Conservation (phyloP, 805 yeast species). For the Saccharomycopsis synnaedendra region DNA sequence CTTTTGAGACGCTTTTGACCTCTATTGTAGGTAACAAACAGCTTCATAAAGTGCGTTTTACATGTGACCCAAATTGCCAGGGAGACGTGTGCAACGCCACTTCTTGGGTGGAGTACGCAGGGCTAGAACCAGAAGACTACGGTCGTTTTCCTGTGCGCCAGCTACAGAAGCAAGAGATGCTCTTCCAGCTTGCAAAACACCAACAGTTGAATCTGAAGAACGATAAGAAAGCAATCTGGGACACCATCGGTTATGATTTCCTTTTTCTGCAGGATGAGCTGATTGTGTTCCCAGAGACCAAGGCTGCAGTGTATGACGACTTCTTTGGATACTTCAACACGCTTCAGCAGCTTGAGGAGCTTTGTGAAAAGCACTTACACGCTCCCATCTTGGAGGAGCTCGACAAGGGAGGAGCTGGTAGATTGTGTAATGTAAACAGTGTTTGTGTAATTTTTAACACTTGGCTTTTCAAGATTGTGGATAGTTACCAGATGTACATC, state of each 20-base stretch:
- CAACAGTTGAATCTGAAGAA: conserved; percentile 9
- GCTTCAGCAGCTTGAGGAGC: conserved; percentile 13
- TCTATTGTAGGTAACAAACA: conserved; percentile 11
- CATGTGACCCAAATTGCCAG: conserved; percentile 1
- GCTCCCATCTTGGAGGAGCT: conserved; percentile 12
- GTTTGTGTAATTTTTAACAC: conserved; percentile 15
- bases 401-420: conserved; percentile 2
- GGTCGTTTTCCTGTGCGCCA: conserved; percentile 3
- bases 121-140: conserved; percentile 5
- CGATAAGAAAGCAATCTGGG: conserved; percentile 16
- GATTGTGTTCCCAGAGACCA: conserved; percentile 16
- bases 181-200: conserved; percentile 13
- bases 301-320: conserved; percentile 16
- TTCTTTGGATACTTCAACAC: conserved; percentile 16
- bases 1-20: conserved; percentile 7
- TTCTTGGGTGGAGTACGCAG: conserved; percentile 14
- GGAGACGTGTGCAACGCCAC: conserved; percentile 6
- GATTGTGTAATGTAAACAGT: conserved; percentile 12
- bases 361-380: conserved; percentile 13
- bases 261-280: conserved; percentile 10
- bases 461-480: conserved; percentile 16
- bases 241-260: conserved; percentile 16
- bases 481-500: conserved; percentile 14
- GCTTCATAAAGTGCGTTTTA: conserved; percentile 5
- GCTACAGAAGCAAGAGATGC: conserved; percentile 15